A percentile compares a stretch with the other conserved stretches of the same genome.
These are phyloP conservation scores for Poronia punctata DNA, from an alignment of 495 filamentous ascomycete species.

Conservation along the genomic window DNA sequence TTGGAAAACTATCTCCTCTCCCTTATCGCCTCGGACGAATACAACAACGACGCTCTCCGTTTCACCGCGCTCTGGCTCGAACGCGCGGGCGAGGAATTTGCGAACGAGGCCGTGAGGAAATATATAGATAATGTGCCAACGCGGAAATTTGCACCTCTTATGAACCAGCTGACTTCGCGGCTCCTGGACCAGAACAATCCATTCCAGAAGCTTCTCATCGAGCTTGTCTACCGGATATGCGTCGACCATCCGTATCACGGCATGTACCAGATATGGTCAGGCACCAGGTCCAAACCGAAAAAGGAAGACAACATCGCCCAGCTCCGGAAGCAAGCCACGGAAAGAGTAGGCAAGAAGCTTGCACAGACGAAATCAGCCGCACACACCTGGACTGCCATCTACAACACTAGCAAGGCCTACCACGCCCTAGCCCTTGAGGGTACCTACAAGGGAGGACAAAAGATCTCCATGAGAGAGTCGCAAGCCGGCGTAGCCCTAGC, in stretches of 20 bases:
- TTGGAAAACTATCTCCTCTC: conserved; percentile 92
- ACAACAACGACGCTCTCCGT: conserved; percentile 84
- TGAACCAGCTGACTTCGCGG: conserved; percentile 93
- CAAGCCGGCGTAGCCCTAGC: conserved; percentile 49
- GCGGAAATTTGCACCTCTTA: conserved; percentile 83
- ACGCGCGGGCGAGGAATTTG: conserved; percentile 59
- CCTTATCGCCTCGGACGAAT: conserved; percentile 73
- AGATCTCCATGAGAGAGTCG: conserved; percentile 53
- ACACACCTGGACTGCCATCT: conserved; percentile 59
- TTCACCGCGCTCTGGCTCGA: conserved; percentile 95
- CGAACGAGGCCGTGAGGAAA: conserved; percentile 68
- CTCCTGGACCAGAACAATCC: conserved; percentile 57
- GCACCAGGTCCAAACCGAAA: conserved; percentile 55
- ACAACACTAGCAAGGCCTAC: conserved; percentile 67
- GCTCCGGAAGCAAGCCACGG: conserved; percentile 66
- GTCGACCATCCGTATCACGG: conserved; percentile 90
- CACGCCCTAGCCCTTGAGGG: conserved; percentile 64
- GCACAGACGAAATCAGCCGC: conserved; percentile 32
- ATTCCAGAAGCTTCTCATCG: conserved; percentile 70
- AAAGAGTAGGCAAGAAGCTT: conserved; percentile 54
- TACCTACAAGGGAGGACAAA: conserved; percentile 58
- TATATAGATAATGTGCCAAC: conserved; percentile 70
- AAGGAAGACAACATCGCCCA: conserved; percentile 64
- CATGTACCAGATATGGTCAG: conserved; percentile 90
- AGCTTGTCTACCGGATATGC: conserved; percentile 73